These are phyloP conservation scores for Septoria linicola DNA, from an alignment of 2,329 filamentous ascomycete genomes.

Conservation along the genomic window DNA sequence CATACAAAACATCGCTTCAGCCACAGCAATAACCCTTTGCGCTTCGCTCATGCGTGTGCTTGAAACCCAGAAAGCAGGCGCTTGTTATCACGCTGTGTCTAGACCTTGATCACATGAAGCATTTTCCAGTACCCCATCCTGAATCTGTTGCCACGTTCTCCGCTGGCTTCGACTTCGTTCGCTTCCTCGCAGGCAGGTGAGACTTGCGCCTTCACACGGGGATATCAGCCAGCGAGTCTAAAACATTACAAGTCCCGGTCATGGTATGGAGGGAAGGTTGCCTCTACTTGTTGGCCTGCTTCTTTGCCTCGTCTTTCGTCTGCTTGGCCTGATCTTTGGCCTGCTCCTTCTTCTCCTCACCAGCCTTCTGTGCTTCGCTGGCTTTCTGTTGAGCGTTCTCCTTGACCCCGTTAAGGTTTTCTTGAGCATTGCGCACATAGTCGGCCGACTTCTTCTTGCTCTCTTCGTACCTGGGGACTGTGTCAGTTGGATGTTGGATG, in stretches of 20 bases:
- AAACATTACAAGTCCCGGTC: constrained; percentile 6
- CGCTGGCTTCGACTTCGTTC: neutral
- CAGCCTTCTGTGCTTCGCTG: constrained; percentile 31
- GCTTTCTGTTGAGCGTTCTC: constrained; percentile 33
- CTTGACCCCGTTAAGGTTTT: constrained; percentile 32
- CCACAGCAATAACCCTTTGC: too few relatives aligned
- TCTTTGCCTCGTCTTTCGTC: constrained; percentile 30
- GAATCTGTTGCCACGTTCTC: neutral
- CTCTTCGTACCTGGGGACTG: constrained; percentile 36
- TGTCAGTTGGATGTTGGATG: neutral
- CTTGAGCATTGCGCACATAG: constrained; percentile 30
- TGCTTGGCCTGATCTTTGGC: constrained; percentile 33
- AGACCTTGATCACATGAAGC: neutral
- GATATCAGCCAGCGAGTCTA: constrained; percentile 5
- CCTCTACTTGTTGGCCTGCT: constrained; percentile 30
- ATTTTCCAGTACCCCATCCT: neutral
- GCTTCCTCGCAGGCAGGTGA: neutral
- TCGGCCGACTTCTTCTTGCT: constrained; percentile 38
- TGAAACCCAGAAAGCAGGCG: neutral
- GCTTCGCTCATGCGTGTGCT: neutral
- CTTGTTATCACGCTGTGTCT: neutral
- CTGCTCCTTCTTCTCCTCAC: constrained; percentile 31
- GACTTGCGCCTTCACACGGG: neutral
- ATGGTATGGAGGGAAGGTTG: neutral
- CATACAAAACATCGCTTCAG: too few relatives aligned